A percentile compares a stretch with the other conserved stretches of the same genome.
Conservation (phyloP, 1,284 basidiomycete species). For the Ganoderma resinaceum region DNA sequence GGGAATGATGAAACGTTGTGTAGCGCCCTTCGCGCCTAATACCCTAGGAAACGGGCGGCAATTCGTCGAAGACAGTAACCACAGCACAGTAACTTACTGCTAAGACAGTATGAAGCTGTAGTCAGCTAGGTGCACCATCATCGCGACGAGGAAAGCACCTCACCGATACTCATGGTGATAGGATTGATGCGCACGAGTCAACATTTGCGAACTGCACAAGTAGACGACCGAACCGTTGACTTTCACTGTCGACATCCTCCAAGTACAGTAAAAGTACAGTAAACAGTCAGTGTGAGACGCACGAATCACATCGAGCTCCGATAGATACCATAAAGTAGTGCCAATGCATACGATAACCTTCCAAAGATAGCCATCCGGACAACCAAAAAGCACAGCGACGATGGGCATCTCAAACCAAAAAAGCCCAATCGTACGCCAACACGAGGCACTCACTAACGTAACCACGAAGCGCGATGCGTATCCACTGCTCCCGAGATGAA, state of each 20-base stretch:
- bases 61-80: too few relatives aligned
- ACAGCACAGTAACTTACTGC: too few relatives aligned
- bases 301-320: background rate
- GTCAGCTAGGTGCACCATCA: background rate
- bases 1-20: too few relatives aligned
- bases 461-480: conserved; percentile 5
- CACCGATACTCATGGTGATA: too few relatives aligned
- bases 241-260: too few relatives aligned
- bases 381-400: background rate
- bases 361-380: background rate
- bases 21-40: too few relatives aligned
- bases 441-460: conserved; percentile 15
- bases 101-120: background rate
- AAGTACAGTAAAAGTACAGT: too few relatives aligned
- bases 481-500: conserved; percentile 9
- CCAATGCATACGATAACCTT: background rate
- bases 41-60: too few relatives aligned
- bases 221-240: too few relatives aligned
- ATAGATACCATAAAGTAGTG: background rate
- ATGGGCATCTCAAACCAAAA: background rate
- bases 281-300: background rate
- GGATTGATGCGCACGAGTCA: too few relatives aligned
- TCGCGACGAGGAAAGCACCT: too few relatives aligned
- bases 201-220: too few relatives aligned
- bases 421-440: background rate